Evolutionary conservation across 257 asterid genomes (phyloP), one percentile per base, ranked within the genome.

Genomic region (Solanum infundibuliforme): DNA sequence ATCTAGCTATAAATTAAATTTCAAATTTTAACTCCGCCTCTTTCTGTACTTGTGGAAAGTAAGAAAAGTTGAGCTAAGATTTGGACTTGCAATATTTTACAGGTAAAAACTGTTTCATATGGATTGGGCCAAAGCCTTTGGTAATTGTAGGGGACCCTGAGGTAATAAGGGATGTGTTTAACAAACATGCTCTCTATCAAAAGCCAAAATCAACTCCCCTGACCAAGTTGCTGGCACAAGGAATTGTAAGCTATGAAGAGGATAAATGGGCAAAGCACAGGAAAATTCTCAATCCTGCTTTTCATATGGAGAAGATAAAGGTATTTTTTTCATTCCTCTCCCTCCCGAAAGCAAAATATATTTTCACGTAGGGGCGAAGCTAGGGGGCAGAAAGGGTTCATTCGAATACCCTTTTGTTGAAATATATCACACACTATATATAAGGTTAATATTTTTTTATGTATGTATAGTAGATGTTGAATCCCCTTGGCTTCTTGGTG

Each of bases 181-280:
- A 34, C 38, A 92, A 93, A 90, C 23, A 14, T 43, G 4, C 87
- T 75, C 5, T 86, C 10, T 95, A 71, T 73, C 87, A 76, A 31
- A 94, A 92, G 91, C 86, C n/a, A 31, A 9, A 27, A 39, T 1
- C 82, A 5, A 92, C 92, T 88, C 98, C 97, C 11, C 87, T 90
- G 7, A 29, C 87, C 6, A 90, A 31, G 81, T 73, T 93, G 74
- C 83, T 92, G 31, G 87, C 77, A 2, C 88, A 87, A 84, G 98
- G 97, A 58, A 23, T 94, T 3, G 86, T 75, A 18, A 12, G 4
- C 34, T 55, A 72, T 21, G 97, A 94, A 18, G 88, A 82, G 9
- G 93, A 92, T 4, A 88, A 91, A 90, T 94, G 96, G 98, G 84
- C 91, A 23, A 95, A 94, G 46, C 95, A 93, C 43, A 91, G 95